A percentile compares a stretch with the other conserved stretches of the same genome.
phyloP scores from a whole-genome alignment of 1,284 basidiomycete genomes.

The Malassezia dermatis region DNA sequence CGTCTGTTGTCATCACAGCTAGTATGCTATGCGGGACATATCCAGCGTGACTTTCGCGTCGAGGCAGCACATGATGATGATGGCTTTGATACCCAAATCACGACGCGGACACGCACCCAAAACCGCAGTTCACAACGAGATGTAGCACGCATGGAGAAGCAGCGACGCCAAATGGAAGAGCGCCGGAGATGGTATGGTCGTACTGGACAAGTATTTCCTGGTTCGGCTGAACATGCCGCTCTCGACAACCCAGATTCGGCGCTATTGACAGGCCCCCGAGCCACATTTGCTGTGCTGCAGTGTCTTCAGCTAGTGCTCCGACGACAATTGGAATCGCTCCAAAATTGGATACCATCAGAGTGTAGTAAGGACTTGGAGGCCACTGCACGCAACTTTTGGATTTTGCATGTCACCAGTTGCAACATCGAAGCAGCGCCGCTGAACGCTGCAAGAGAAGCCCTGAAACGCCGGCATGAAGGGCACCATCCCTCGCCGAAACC shows the following conservation, averaged over 20 bases:
- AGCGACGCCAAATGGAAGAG: background rate
- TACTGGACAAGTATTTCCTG: constrained; percentile 3
- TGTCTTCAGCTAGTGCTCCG: constrained; percentile 25
- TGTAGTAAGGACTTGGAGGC: background rate
- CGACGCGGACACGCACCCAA: constrained; percentile 11
- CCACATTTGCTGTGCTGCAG: constrained; percentile 16
- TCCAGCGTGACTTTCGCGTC: constrained; percentile 17
- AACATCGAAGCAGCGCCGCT: constrained; percentile 4
- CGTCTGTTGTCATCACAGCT: constrained; percentile 16
- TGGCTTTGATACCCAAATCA: constrained; percentile 15
- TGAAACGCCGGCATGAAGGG: background rate
- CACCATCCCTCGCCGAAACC: background rate
- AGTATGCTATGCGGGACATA: constrained; percentile 15
- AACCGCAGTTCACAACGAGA: constrained; percentile 13
- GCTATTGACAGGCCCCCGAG: constrained; percentile 2
- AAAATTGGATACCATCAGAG: background rate
- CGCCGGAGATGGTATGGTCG: constrained; percentile 5
- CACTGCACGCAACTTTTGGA: constrained; percentile 23
- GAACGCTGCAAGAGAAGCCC: constrained; percentile 1
- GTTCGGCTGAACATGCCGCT: background rate
- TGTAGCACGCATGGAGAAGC: constrained; percentile 1
- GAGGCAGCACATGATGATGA: constrained; percentile 17
- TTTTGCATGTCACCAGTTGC: constrained; percentile 16
- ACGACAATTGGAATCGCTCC: constrained; percentile 16
- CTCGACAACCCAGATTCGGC: background rate